phyloP scores from a whole-genome alignment of 768 basidiomycete genomes.

The Tricholoma furcatifolium region DNA sequence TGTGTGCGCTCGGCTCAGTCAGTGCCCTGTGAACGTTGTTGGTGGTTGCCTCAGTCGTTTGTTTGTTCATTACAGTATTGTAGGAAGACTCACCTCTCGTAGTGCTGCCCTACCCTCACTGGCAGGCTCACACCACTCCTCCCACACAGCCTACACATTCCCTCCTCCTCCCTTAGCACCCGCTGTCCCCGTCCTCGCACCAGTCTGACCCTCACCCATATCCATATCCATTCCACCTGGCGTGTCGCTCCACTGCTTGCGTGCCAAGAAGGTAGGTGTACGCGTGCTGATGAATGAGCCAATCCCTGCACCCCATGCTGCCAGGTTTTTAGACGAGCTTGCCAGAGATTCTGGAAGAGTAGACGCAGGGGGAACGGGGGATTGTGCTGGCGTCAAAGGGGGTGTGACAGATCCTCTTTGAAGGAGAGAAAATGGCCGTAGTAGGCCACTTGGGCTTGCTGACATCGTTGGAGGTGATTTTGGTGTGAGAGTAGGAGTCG shows the following conservation, averaged over 20 bases:
- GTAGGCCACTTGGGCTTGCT: constrained; percentile 4
- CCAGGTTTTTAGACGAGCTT: constrained; percentile 15
- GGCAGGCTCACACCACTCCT: no score
- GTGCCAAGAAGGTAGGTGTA: constrained; percentile 16
- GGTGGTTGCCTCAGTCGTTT: no score
- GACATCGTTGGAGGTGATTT: constrained; percentile 5
- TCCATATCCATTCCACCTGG: no score
- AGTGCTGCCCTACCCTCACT: no score
- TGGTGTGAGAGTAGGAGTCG: not conserved
- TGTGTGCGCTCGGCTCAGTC: no score
- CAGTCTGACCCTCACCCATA: no score
- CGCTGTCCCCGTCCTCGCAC: no score
- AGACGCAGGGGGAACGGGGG: constrained; percentile 2
- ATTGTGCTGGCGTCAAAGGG: not conserved
- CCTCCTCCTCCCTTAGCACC: no score
- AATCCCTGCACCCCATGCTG: constrained; percentile 19
- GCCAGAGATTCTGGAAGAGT: constrained; percentile 5
- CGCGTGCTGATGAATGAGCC: constrained; percentile 20
- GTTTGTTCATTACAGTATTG: no score
- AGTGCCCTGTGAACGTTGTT: no score
- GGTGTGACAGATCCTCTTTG: not conserved
- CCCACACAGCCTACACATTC: no score
- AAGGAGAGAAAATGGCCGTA: constrained; percentile 18
- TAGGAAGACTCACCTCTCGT: no score
- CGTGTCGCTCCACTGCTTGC: constrained; percentile 11